Conservation (phyloP, 179 eudicot species). For the Heliamphora pulchella region DNA sequence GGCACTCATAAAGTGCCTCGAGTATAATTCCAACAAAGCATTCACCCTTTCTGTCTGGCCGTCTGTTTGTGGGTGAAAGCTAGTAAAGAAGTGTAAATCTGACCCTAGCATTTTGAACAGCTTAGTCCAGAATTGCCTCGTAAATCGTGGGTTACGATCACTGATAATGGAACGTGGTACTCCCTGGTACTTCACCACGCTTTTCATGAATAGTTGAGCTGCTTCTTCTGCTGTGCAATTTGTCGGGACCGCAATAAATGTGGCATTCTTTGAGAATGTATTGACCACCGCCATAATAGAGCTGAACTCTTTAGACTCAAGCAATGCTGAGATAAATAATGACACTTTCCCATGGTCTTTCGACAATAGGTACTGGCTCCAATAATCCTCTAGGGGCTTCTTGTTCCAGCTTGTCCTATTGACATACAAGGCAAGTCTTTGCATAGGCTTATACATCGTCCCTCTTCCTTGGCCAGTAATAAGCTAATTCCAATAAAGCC, state of each 20-base stretch:
- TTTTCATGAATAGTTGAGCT: slow-evolving; percentile 3
- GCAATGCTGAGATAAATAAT: background rate
- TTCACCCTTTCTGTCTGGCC: slow-evolving; percentile 20
- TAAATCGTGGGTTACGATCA: slow-evolving; percentile 14
- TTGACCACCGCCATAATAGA: slow-evolving; percentile 13
- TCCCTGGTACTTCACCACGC: slow-evolving; percentile 22
- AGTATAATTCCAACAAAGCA: slow-evolving; percentile 5
- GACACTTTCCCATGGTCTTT: slow-evolving; percentile 6
- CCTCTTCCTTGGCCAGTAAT: background rate
- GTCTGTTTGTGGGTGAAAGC: slow-evolving; percentile 16
- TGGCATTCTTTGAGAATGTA: slow-evolving; percentile 14
- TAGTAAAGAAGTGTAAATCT: background rate
- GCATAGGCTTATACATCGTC: background rate
- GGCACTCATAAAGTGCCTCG: slow-evolving; percentile 18
- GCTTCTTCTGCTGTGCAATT: slow-evolving; percentile 10
- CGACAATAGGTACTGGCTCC: background rate
- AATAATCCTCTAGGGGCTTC: background rate
- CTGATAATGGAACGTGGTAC: slow-evolving; percentile 8
- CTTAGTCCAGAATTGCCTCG: slow-evolving; percentile 7
- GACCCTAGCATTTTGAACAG: slow-evolving; percentile 12
- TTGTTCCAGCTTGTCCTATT: slow-evolving; percentile 21
- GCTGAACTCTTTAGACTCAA: background rate
- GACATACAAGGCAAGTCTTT: slow-evolving; percentile 12
- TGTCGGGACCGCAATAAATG: background rate
- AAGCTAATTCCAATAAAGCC: background rate